These are phyloP conservation scores for Mycena rebaudengoi DNA, from an alignment of 768 basidiomycete species.

Conservation along the genomic window DNA sequence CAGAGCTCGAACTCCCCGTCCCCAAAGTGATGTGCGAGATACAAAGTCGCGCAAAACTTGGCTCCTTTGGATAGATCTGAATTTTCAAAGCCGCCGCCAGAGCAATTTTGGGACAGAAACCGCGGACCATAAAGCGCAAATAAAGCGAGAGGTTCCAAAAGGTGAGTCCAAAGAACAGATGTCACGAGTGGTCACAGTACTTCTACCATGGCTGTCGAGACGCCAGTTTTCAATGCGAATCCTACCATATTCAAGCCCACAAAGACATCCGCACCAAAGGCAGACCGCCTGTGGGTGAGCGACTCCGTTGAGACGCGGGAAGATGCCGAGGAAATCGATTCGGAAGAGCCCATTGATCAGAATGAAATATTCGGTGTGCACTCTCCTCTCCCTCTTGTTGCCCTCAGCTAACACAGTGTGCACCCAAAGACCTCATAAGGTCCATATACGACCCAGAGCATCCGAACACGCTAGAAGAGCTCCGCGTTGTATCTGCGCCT, in stretches of 20 bases:
- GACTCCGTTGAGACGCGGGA: slow-evolving; percentile 53
- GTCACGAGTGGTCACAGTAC: not conserved
- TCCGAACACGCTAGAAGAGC: slow-evolving; percentile 91
- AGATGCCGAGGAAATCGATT: slow-evolving; percentile 54
- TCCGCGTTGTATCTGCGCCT: slow-evolving; percentile 91
- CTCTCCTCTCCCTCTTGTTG: not conserved
- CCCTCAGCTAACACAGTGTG: not conserved
- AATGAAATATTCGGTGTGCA: slow-evolving; percentile 90
- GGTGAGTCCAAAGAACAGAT: no score
- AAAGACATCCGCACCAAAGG: slow-evolving; percentile 51
- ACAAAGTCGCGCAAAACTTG: no score
- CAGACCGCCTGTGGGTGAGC: slow-evolving; percentile 71
- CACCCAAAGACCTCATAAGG: slow-evolving; percentile 81
- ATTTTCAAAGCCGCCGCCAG: no score
- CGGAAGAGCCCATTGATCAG: slow-evolving; percentile 78
- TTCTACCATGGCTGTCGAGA: slow-evolving; percentile 57
- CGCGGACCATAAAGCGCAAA: no score
- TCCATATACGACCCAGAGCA: slow-evolving; percentile 97
- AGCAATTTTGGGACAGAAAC: no score
- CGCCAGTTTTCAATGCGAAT: slow-evolving; percentile 94
- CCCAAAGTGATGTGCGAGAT: no score
- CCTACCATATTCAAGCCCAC: slow-evolving; percentile 68
- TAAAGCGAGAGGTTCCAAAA: no score
- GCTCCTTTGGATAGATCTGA: no score
- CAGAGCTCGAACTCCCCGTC: no score